Percentiles rank a stretch among this genome's conserved stretches.
Evolutionary conservation across 2,329 filamentous ascomycete species (phyloP).

Genomic region (Acephala macrosclerotiorum): DNA sequence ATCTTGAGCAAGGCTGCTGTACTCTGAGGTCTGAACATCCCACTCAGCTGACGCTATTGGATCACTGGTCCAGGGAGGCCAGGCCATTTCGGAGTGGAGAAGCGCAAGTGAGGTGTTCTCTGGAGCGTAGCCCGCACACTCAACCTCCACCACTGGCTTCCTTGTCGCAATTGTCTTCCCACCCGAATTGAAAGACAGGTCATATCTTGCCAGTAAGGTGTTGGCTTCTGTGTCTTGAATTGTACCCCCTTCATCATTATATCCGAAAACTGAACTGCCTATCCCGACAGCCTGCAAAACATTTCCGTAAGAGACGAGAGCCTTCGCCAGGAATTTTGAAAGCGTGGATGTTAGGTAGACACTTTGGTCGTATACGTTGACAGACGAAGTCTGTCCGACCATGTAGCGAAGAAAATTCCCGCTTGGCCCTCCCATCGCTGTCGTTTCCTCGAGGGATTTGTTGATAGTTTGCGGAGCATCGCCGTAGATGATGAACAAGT

Average conservation of each 20-base stretch:
- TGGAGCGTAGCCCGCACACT: conserved; percentile 10
- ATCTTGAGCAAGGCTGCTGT: neutral
- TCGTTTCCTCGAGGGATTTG: conserved; percentile 12
- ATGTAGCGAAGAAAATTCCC: conserved; percentile 6
- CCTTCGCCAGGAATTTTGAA: conserved; percentile 1
- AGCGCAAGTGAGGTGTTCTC: conserved; percentile 5
- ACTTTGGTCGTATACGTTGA: neutral
- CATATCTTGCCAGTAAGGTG: conserved; percentile 10
- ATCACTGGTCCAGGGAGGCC: conserved; percentile 1
- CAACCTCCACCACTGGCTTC: conserved; percentile 16
- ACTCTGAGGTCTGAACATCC: conserved; percentile 1
- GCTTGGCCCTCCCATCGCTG: neutral
- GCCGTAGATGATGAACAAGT: neutral
- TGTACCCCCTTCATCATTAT: neutral
- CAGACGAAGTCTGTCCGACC: neutral
- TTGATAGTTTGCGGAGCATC: neutral
- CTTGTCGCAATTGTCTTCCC: conserved; percentile 6
- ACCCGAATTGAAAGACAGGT: conserved; percentile 8
- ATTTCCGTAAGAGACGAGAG: neutral
- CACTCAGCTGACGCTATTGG: conserved; percentile 10
- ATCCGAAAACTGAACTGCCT: neutral
- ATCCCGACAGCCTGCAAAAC: neutral
- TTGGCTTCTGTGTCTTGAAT: neutral
- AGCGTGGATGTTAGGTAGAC: conserved; percentile 17
- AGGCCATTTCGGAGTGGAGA: conserved; percentile 3